Percentiles rank a stretch among this genome's conserved stretches.
phyloP scores from a whole-genome alignment of 2,329 filamentous ascomycete genomes.

The Talaromyces sp. region DNA sequence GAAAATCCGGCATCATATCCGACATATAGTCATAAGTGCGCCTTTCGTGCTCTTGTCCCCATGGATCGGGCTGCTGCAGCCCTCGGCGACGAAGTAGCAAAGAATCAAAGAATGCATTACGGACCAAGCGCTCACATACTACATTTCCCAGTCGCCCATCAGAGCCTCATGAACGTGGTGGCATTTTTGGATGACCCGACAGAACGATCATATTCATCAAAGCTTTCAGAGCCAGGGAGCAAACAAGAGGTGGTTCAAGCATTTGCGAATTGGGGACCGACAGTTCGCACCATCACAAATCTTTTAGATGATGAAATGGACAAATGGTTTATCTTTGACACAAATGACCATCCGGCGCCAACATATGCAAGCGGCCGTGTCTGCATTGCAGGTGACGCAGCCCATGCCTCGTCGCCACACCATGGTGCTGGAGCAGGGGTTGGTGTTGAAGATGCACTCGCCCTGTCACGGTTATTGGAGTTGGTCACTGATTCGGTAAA shows the following conservation, averaged over 20 bases:
- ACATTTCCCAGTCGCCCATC: conserved; percentile 53
- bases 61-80: conserved; percentile 50
- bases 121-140: conserved; percentile 56
- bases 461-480: conserved; percentile 44
- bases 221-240: conserved; percentile 22
- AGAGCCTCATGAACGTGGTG: conserved; percentile 8
- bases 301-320: conserved; percentile 7
- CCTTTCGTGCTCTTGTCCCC: conserved; percentile 37
- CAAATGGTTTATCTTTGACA: conserved; percentile 33
- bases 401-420: conserved; percentile 35
- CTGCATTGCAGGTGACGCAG: conserved; percentile 34
- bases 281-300: conserved; percentile 20
- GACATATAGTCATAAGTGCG: conserved; percentile 29
- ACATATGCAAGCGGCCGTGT: conserved; percentile 26
- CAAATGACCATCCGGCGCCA: conserved; percentile 23
- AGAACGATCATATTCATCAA: conserved; percentile 8
- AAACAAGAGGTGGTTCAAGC: conserved; percentile 39
- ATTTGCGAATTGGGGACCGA: conserved; percentile 40
- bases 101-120: conserved; percentile 53
- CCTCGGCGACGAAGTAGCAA: conserved; percentile 47
- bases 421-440: conserved; percentile 36
- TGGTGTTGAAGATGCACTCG: conserved; percentile 29
- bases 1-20: conserved; percentile 18
- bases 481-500: conserved; percentile 21
- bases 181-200: conserved; percentile 7